These are phyloP conservation scores for Alternaria rosae DNA, from an alignment of 2,329 filamentous ascomycete species.

Conservation along the genomic window DNA sequence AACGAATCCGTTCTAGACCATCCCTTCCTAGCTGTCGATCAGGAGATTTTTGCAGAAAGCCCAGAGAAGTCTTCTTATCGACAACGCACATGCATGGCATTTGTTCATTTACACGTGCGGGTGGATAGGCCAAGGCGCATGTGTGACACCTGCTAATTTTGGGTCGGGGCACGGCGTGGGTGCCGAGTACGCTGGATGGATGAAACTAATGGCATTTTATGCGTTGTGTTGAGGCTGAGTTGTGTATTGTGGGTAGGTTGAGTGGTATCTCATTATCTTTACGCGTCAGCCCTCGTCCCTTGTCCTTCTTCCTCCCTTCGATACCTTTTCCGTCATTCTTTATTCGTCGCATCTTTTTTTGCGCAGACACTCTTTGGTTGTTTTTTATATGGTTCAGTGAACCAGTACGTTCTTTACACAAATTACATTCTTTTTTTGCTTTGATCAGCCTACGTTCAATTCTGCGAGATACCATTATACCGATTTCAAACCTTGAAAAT, in stretches of 20 bases:
- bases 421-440: background rate
- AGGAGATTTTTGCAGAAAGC: slow-evolving; percentile 1
- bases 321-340: background rate
- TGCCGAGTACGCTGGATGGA: background rate
- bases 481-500: background rate
- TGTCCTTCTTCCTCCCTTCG: background rate
- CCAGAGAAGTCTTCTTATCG: slow-evolving; percentile 1
- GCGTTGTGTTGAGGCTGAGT: background rate
- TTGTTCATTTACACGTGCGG: background rate
- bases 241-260: background rate
- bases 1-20: background rate
- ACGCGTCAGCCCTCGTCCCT: background rate
- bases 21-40: background rate
- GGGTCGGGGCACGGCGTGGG: background rate
- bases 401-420: background rate
- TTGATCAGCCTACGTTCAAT: background rate
- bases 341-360: background rate
- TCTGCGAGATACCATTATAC: background rate
- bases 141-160: background rate
- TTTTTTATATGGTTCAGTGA: background rate
- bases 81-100: background rate
- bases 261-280: background rate
- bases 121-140: background rate
- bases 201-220: background rate
- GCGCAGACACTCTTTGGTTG: slow-evolving; percentile 1